Evolutionary conservation across 768 basidiomycete genomes (phyloP), one percentile per base, ranked within the genome.

Genomic region (Psilocybe cubensis): DNA sequence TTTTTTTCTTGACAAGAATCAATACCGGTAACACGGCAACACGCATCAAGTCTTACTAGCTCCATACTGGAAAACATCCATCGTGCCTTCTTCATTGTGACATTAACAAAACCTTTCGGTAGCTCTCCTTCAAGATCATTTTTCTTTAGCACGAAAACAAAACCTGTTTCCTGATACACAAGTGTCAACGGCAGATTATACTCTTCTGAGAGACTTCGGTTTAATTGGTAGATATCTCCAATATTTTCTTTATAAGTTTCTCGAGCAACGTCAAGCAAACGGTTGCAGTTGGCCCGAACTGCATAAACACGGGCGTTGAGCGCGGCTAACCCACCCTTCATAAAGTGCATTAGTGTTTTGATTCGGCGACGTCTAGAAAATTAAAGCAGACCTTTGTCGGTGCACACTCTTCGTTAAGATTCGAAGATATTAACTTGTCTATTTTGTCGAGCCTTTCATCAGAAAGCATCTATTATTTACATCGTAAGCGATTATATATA

Each of bases 241-340:
- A 96, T 81, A 62, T 96, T 96, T 70, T 99, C 96, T 64, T 89
- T 92, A 76, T 89, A 98, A 0, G 96, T 96, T 70, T 94, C 94
- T 2, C 97, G 83, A 1, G 96, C 97, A 6, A 98, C 94, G 61
- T 98, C 96, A 27, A 99, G 86, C 9, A 96, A 78, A 25, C 85
- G 84, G 62, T 94, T 92, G 65, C 81, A 83, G 58, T 91, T 90
- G 2, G 92, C 90, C 70, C 86, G 92, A 56, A 98, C 90, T 2
- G 96, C 96, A 72, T 94, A 99, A 21, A 98, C 88, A 50, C 88
- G 83, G 5, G 89, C 83, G 66, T 92, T 94, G 20, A 91, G 80
- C 1, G 87, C 87, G 4, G 79, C 83, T 21, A 94, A 79, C 8
- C 91, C 89, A 33, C 86, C 84, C 90, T 91, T 56, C 31, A 31